A percentile compares a stretch with the other conserved stretches of the same genome.
Conservation (phyloP, 257 asterid genomes). For the Solanum chilense region DNA sequence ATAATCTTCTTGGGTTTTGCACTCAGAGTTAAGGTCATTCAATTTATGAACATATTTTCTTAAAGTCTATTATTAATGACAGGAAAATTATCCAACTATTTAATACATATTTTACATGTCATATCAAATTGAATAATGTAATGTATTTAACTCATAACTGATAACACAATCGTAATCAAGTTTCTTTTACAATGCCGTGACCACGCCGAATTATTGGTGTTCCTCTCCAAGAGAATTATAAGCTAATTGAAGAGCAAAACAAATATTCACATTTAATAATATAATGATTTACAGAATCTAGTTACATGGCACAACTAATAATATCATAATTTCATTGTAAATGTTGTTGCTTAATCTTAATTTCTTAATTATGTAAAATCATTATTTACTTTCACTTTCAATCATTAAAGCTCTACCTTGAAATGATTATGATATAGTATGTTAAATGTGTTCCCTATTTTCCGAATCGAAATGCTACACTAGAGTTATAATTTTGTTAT, state of each 20-base stretch:
- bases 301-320: neutral
- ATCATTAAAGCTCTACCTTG: neutral
- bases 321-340: neutral
- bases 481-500: neutral
- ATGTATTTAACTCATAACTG: neutral
- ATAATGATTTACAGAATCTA: neutral
- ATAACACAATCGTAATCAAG: neutral
- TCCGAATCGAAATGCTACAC: neutral
- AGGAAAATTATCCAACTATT: neutral
- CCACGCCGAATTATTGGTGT: no score
- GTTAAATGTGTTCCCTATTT: neutral
- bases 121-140: no score
- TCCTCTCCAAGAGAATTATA: no score
- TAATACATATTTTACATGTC: no score
- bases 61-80: neutral
- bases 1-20: neutral
- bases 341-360: neutral
- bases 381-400: neutral
- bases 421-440: neutral
- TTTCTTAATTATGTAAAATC: neutral
- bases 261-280: neutral
- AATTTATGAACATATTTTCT: neutral
- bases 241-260: neutral
- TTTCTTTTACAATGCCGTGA: no score
- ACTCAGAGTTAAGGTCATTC: neutral